Evolutionary conservation across 768 basidiomycete species (phyloP), one percentile per base, ranked within the genome.

Genomic region (Daedaleopsis nitida): DNA sequence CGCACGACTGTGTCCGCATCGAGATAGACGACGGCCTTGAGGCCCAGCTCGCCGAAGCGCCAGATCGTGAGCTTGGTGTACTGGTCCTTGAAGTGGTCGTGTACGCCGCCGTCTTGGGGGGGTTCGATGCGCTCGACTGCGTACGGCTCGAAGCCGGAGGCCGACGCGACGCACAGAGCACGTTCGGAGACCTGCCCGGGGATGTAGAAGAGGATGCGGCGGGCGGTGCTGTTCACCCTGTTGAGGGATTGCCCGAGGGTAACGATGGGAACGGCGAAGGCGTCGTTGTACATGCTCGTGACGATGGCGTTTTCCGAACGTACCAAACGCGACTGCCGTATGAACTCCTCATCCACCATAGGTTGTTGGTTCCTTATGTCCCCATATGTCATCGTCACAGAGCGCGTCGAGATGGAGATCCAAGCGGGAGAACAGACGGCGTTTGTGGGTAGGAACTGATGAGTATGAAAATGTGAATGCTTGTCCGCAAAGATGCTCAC

Each of bases 11-110:
- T 77, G 66, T 78, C 77, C 9, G 74, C 71, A 59, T 77, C 73
- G 47, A 80, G 68, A 60, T 78, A 79, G 21, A 78, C 70, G 10
- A 73, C 67, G n/a, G 65, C 42, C 23, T 71, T 61, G 63, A 76
- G 63, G 16, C 74, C 73, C 1, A 71, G 51, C 38, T 53, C 45
- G 44, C 74, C 72, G 14, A 79, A 60, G 16, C 59, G 62, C 78
- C 77, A 80, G 7, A 79, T 67, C 32, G 66, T 68, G 6, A 79
- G 70, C 50, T 78, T 79, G 5, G 78, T 76, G 69, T 78, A 78
- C 44, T 78, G 75, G 57, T 79, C 78, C 32, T 60, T 38, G 62
- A 76, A 77, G 45, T 74, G 72, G 35, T 62, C 44, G 59, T 74
- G 64, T n/a, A 77, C 63, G 4, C 74, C 76, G 44, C 76, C 76